Base-by-base conservation (phyloP, 1,284 basidiomycete species). In the Papiliotrema terrestris region DNA sequence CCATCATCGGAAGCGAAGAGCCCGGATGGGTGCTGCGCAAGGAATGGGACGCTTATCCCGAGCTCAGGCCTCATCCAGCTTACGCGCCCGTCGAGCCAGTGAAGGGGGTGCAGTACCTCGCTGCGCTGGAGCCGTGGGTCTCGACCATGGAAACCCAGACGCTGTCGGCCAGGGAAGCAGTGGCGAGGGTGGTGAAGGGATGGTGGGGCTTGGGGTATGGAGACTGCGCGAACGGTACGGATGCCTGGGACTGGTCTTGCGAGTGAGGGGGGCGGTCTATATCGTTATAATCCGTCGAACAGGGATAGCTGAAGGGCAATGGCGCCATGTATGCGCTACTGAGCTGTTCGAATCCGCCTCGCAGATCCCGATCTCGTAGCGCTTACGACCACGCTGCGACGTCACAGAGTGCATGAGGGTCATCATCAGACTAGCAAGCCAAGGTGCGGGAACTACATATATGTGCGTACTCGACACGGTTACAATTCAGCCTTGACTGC, bases 131-230 rank as follows among this genome's bases (percentile, higher is more conserved):
- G 77, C 85, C 86, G 80, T 86, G 76, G 72, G 84, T 83, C 11
- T 62, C 58, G 29, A 74, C 73, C 9, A 94, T 96, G 92, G 92
- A 96, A 76, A 95, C 93, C 0, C 86, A 91, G 73, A 93, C 89
- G 0, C 77, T 96, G 39, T 82, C 89, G 0, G 84, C 89, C 0
- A 84, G 90, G 38, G 95, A 96, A 69, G 81, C 87, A 25, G 88
- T 91, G 47, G 89, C 90, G 59, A 78, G 89, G 25, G 79, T 90
- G 22, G 78, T 91, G 17, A 78, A 83, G 23, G 84, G 89, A 37
- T 82, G 85, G 66, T 91, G 74, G 76, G 66, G 65, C 1, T 52
- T 77, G 20, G 65, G 66, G 2, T 50, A 67, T 22, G 75, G 75
- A 2, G 67, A 72, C 52, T 76, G 74, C 57, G 55, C 56, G 35